Evolutionary conservation across 148 eudicot genomes (phyloP).

Genomic region (Polygonum aviculare): DNA sequence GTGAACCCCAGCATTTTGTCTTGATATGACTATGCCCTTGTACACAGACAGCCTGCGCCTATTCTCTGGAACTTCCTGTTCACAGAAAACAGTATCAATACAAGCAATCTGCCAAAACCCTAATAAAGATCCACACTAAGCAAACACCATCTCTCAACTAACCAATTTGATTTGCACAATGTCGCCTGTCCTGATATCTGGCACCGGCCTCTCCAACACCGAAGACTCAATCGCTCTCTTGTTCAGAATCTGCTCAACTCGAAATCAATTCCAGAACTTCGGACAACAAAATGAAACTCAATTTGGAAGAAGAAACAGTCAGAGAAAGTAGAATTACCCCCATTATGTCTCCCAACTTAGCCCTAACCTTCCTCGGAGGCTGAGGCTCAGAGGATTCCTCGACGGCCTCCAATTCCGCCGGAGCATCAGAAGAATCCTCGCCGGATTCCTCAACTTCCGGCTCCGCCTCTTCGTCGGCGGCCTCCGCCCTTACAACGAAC

Average conservation of each 20-base stretch:
- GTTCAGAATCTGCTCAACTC: slow-evolving; percentile 53
- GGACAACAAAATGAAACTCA: slow-evolving; percentile 1
- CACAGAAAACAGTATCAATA: neutral
- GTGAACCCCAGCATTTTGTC: slow-evolving; percentile 96
- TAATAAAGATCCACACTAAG: neutral
- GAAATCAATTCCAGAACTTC: slow-evolving; percentile 3
- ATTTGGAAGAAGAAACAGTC: neutral
- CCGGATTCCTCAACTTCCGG: slow-evolving; percentile 16
- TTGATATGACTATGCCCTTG: slow-evolving; percentile 84
- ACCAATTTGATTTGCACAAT: slow-evolving; percentile 78
- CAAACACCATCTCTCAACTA: slow-evolving; percentile 11
- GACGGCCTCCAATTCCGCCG: slow-evolving; percentile 15
- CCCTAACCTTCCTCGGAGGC: slow-evolving; percentile 33
- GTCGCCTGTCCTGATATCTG: slow-evolving; percentile 80
- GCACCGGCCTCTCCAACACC: slow-evolving; percentile 46
- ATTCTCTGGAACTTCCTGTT: slow-evolving; percentile 73
- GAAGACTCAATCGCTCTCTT: slow-evolving; percentile 75
- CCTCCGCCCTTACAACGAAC: slow-evolving; percentile 48
- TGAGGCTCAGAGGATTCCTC: slow-evolving; percentile 18
- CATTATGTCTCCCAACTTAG: slow-evolving; percentile 84
- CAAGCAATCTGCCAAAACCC: neutral
- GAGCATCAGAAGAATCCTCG: slow-evolving; percentile 15
- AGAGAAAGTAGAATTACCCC: slow-evolving; percentile 42
- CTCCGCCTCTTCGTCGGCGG: slow-evolving; percentile 22
- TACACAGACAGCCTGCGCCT: slow-evolving; percentile 66